Evolutionary conservation across 306 rosid genomes (phyloP), one percentile per base, ranked within the genome.

Genomic region (Prunus mume): DNA sequence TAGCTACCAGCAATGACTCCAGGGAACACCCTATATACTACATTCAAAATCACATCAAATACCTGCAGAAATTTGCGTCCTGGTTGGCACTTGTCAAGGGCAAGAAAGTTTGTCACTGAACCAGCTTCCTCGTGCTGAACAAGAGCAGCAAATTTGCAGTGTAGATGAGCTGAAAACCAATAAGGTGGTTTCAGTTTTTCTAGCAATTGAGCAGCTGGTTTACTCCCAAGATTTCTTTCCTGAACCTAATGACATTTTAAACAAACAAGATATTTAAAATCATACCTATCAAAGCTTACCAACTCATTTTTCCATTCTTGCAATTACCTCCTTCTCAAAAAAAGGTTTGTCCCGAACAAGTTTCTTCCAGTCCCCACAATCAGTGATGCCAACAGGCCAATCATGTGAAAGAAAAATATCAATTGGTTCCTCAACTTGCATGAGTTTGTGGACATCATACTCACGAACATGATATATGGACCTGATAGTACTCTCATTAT

Each of bases 81-180:
- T 0, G 93, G 83, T 82, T 89, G 83, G 83, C 97, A 95, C 84
- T 95, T 92, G 78, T 95, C 98, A 49, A 95, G 97, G 50, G 98
- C 97, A 79, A 95, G 97, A 82, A 95, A 95, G 74, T 92, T 92
- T 64, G 98, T 95, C 76, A 86, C 55, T 2, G 91, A 90, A 75
- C 96, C 96, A 72, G 79, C 97, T 82, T 95, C 96, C 64, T 92
- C 97, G 43, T 95, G 97, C 79, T 92, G 98, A 85, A 95, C 97
- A 84, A 86, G 87, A 74, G 98, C 97, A 83, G 98, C 79, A 85
- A 95, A 92, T 80, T 89, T 95, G 88, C 97, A 95, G 77, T 92
- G 98, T 78, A 95, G 77, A 83, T 95, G 98, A 66, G 97, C 98
- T 22, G 97, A 92, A 89, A 92, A 95, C 98, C 98, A 92, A 73